Percentiles rank a stretch among this genome's conserved stretches.
Conservation (phyloP, 345 rosid species). For the Sonneratia alba region DNA sequence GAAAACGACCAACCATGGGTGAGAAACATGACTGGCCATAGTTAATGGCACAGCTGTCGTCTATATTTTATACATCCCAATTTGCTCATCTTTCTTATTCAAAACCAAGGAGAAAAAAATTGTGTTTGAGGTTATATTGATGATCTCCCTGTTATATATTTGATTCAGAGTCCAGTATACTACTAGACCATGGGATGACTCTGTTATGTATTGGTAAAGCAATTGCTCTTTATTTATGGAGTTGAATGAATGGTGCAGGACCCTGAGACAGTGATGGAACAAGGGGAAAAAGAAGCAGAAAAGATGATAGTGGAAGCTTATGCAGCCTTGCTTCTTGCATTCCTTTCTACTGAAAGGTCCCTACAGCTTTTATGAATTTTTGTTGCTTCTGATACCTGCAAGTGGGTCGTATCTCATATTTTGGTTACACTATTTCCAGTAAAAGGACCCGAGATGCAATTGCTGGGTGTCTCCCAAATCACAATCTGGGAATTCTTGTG, state of each 20-base stretch:
- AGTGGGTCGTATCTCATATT: neutral
- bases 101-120: neutral
- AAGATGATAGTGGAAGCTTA: constrained; percentile 98
- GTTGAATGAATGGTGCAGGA: constrained; percentile 26
- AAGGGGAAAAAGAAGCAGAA: constrained; percentile 97
- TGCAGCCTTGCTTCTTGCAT: constrained; percentile 87
- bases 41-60: neutral
- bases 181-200: too few species aligned
- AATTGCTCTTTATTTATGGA: neutral
- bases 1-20: constrained; percentile 49
- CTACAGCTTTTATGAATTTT: constrained; percentile 1
- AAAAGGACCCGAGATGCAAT: constrained; percentile 61
- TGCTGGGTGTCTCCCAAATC: constrained; percentile 68
- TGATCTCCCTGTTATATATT: neutral
- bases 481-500: constrained; percentile 51
- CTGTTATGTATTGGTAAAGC: neutral
- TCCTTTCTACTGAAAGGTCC: constrained; percentile 94
- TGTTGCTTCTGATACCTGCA: neutral
- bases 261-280: constrained; percentile 63
- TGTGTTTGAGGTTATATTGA: neutral
- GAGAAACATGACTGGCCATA: constrained; percentile 20
- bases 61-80: neutral
- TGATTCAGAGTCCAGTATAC: neutral
- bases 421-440: constrained; percentile 37
- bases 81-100: neutral